phyloP scores from a whole-genome alignment of 2,329 filamentous ascomycete genomes.

The Cladophialophora bantiana region DNA sequence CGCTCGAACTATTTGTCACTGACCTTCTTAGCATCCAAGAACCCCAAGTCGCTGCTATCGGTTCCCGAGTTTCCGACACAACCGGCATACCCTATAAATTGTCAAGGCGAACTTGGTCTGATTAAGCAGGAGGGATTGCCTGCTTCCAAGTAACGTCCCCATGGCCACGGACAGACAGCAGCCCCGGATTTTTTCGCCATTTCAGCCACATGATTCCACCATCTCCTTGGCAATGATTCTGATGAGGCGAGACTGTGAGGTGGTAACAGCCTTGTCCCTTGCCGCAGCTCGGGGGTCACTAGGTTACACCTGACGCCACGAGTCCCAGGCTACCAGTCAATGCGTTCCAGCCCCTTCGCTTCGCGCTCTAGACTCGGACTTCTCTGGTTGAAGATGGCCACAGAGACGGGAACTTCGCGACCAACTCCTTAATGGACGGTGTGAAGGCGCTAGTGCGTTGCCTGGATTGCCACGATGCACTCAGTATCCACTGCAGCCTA shows the following conservation, averaged over 20 bases:
- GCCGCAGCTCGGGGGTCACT: constrained; percentile 2
- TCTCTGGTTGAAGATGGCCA: not conserved
- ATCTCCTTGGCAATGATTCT: not conserved
- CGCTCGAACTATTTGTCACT: not conserved
- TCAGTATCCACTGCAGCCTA: constrained; percentile 8
- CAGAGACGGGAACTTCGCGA: constrained; percentile 16
- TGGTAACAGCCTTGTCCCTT: not conserved
- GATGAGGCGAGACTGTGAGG: not conserved
- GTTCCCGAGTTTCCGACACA: not conserved
- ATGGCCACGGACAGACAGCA: not conserved
- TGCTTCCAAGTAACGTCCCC: not conserved
- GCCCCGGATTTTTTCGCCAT: not conserved
- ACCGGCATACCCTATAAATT: not conserved
- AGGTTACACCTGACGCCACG: constrained; percentile 21
- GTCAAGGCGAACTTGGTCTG: not conserved
- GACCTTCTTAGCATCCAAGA: not conserved
- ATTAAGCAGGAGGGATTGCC: not conserved
- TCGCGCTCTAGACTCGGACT: constrained; percentile 5
- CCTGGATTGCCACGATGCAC: constrained; percentile 10
- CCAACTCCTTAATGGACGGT: constrained; percentile 8
- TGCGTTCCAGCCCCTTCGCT: not conserved
- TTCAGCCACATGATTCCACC: not conserved
- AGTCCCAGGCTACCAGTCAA: constrained; percentile 1
- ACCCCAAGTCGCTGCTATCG: not conserved
- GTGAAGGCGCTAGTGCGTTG: constrained; percentile 17